These are phyloP conservation scores for Sideroxylon spinosum DNA, from an alignment of 179 eudicot species.

Conservation along the genomic window DNA sequence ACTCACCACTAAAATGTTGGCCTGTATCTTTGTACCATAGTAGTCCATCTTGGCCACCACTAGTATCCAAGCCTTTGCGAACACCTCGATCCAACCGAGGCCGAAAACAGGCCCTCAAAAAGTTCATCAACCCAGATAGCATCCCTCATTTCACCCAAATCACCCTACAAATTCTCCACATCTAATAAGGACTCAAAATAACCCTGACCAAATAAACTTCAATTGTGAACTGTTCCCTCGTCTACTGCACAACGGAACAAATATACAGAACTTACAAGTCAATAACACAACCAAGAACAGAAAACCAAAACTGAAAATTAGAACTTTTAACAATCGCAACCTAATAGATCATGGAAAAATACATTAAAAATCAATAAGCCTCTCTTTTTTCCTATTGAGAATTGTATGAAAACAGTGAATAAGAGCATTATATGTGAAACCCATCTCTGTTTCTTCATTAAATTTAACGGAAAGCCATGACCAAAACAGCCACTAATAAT, in stretches of 20 bases:
- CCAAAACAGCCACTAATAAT: conserved; percentile 17
- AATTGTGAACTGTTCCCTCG: conserved; percentile 13
- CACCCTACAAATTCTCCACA: conserved; percentile 41
- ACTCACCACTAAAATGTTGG: conserved; percentile 85
- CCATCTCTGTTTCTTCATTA: conserved; percentile 26
- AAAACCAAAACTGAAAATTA: conserved; percentile 1
- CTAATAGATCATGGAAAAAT: not conserved
- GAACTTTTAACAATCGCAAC: conserved; percentile 1
- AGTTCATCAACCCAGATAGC: conserved; percentile 80
- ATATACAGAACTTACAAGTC: not conserved
- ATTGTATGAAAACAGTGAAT: conserved; percentile 12
- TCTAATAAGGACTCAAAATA: conserved; percentile 22
- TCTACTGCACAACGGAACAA: conserved; percentile 14
- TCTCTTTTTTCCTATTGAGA: conserved; percentile 12
- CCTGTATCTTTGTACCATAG: conserved; percentile 96
- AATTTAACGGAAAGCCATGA: conserved; percentile 24
- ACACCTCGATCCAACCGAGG: conserved; percentile 50
- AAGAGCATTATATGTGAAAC: not conserved
- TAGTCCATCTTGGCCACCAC: conserved; percentile 88
- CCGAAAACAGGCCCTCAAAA: conserved; percentile 86
- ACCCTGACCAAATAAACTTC: conserved; percentile 1
- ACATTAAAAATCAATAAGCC: not conserved
- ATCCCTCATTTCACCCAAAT: conserved; percentile 80
- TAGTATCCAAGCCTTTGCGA: conserved; percentile 56
- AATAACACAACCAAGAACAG: not conserved